Percentiles rank a stretch among this genome's conserved stretches.
phyloP scores from a whole-genome alignment of 2,329 filamentous ascomycete genomes.

The Scedosporium aurantiacum region DNA sequence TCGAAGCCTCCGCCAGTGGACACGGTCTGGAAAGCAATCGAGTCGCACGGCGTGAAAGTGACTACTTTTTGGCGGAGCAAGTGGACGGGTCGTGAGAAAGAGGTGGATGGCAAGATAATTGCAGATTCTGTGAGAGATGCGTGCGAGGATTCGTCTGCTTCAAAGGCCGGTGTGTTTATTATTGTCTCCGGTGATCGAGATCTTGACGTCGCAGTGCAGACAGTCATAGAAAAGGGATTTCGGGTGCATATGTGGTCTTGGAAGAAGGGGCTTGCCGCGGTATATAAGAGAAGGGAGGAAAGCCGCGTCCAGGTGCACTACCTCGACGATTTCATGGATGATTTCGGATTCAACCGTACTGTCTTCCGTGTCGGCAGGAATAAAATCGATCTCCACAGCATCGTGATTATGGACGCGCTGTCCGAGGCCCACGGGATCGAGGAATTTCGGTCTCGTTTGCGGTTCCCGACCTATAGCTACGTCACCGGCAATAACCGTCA shows the following conservation, averaged over 20 bases:
- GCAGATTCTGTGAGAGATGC: neutral
- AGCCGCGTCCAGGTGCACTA: neutral
- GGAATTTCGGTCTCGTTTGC: no score
- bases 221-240: neutral
- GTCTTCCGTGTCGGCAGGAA: neutral
- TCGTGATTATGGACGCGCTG: neutral
- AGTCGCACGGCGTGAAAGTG: neutral
- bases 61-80: neutral
- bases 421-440: neutral
- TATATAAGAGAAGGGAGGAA: neutral
- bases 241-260: neutral
- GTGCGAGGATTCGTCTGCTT: neutral
- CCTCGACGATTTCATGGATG: neutral
- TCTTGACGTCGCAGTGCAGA: neutral
- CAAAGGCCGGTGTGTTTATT: neutral
- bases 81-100: neutral
- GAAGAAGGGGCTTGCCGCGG: neutral
- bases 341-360: neutral
- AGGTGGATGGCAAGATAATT: neutral
- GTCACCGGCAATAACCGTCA: no score
- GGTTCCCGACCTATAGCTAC: no score
- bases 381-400: neutral
- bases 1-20: neutral
- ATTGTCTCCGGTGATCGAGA: neutral
- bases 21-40: neutral